Percentiles rank a stretch among this genome's conserved stretches.
phyloP scores from a whole-genome alignment of 331 rosid species.

The Acacia pycnantha region DNA sequence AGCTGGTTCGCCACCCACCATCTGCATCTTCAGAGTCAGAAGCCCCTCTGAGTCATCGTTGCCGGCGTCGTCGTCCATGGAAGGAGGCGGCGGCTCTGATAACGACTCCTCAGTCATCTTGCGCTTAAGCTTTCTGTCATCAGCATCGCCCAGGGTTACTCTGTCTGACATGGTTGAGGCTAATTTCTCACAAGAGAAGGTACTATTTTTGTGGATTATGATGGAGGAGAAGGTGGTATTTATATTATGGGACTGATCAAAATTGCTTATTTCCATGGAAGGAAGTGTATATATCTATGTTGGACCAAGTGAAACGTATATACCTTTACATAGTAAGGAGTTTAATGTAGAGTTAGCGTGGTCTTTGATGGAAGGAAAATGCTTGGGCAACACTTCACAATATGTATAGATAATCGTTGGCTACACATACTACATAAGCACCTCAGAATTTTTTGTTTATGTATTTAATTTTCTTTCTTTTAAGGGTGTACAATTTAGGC shows the following conservation, averaged over 20 bases:
- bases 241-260: not conserved
- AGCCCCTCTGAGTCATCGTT: not conserved
- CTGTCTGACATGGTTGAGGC: conserved; percentile 10
- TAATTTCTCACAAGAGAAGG: not conserved
- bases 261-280: not conserved
- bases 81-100: not conserved
- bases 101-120: not conserved
- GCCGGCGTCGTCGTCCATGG: not conserved
- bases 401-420: not conserved
- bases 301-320: not conserved
- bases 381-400: not conserved
- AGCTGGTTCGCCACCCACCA: not conserved
- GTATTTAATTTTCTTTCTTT: not conserved
- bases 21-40: conserved; percentile 1
- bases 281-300: not conserved
- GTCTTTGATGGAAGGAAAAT: not conserved
- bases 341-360: not conserved
- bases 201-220: not conserved
- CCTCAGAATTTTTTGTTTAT: not conserved
- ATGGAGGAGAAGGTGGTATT: not conserved
- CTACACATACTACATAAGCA: not conserved
- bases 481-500: not conserved
- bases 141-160: not conserved
- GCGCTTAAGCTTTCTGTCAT: not conserved
- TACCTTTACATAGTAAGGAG: not conserved